phyloP scores from a whole-genome alignment of 768 basidiomycete species.

The Tylopilus sp. region DNA sequence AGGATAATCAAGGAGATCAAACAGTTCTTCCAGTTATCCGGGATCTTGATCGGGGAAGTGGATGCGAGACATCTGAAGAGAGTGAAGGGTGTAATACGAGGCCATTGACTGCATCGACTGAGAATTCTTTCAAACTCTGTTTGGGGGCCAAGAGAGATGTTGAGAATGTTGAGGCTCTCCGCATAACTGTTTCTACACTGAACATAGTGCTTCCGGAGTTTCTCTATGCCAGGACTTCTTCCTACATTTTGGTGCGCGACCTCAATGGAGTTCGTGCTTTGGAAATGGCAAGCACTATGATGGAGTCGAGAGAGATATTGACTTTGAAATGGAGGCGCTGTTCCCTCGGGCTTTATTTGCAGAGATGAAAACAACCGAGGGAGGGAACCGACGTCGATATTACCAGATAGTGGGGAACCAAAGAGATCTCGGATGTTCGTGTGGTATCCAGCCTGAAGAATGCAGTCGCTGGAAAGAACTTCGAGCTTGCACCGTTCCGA shows the following conservation, averaged over 20 bases:
- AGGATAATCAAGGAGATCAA: slow-evolving; percentile 25
- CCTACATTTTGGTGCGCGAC: slow-evolving; percentile 9
- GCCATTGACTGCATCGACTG: slow-evolving; percentile 33
- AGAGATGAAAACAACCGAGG: background rate
- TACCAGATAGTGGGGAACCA: no score
- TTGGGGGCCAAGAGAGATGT: slow-evolving; percentile 7
- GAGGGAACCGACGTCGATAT: background rate
- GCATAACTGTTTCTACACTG: background rate
- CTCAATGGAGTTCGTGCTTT: no score
- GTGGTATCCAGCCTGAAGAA: no score
- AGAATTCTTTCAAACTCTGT: slow-evolving; percentile 14
- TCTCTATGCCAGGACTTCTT: slow-evolving; percentile 11
- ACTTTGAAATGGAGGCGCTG: background rate
- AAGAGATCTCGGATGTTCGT: no score
- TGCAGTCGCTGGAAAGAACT: no score
- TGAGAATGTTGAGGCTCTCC: background rate
- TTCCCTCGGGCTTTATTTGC: no score
- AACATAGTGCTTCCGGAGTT: background rate
- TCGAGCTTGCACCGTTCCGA: no score
- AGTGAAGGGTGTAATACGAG: slow-evolving; percentile 26
- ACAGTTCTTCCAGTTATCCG: slow-evolving; percentile 25
- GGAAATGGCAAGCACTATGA: background rate
- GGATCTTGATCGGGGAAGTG: slow-evolving; percentile 4
- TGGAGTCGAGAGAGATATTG: background rate
- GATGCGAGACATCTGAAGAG: slow-evolving; percentile 27